Evolutionary conservation across 306 rosid genomes (phyloP).

Genomic region (Amphicarpaea edgeworthii): DNA sequence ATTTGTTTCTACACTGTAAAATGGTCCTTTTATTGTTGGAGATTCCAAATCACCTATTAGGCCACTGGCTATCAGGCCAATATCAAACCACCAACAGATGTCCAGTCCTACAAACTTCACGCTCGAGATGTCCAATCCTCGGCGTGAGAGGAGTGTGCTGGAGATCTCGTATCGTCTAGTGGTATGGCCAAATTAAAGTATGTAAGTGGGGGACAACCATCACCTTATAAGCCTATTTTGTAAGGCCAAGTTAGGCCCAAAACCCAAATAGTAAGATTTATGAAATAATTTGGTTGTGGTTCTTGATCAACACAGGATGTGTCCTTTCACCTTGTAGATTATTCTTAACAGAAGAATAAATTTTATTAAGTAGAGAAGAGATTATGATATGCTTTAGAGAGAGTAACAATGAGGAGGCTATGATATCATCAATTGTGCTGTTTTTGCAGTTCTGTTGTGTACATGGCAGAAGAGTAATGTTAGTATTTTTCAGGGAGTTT

Average conservation of each 20-base stretch:
- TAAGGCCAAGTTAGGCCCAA: no score
- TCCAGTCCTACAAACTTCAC: no score
- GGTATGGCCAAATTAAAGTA: no score
- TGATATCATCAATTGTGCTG: conserved; percentile 1
- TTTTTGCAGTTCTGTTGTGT: neutral
- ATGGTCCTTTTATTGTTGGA: neutral
- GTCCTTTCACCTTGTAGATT: neutral
- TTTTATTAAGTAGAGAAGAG: neutral
- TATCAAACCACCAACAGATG: no score
- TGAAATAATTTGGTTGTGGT: neutral
- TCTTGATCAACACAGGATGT: conserved; percentile 16
- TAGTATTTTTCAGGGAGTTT: neutral
- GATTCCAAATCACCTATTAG: no score
- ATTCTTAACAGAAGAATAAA: neutral
- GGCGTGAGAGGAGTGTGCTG: no score
- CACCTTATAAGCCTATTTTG: no score
- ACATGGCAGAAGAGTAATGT: neutral
- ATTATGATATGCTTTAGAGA: neutral
- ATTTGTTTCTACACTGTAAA: neutral
- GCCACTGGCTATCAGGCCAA: no score
- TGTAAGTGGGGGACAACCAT: no score
- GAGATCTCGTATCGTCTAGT: no score
- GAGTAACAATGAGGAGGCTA: neutral
- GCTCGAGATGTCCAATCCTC: no score
- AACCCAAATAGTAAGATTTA: no score